These are phyloP conservation scores for Candida chauliodis DNA, from an alignment of 805 yeast species.

Conservation along the genomic window DNA sequence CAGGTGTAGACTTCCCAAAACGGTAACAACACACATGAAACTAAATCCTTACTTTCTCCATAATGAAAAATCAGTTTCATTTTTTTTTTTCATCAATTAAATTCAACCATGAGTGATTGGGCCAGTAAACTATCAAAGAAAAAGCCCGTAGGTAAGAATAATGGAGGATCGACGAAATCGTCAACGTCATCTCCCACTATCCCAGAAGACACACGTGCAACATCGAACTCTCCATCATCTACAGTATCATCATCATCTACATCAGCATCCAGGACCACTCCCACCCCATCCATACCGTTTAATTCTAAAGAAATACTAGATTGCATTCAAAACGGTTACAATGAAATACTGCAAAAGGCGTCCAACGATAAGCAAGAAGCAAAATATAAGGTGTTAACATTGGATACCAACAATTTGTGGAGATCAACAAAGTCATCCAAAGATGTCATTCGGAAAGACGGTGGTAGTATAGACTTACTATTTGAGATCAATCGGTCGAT, in stretches of 20 bases:
- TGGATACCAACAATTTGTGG: constrained; percentile 23
- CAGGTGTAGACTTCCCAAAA: constrained; percentile 2
- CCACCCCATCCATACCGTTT: constrained; percentile 11
- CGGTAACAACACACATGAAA: not conserved
- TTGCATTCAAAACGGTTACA: constrained; percentile 16
- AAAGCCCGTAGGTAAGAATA: not conserved
- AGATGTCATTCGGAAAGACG: constrained; percentile 12
- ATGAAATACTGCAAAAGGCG: constrained; percentile 17
- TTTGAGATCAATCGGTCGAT: constrained; percentile 19
- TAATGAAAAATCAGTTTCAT: not conserved
- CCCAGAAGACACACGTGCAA: not conserved
- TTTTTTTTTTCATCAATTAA: not conserved
- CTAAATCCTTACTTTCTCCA: not conserved
- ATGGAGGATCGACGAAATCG: not conserved
- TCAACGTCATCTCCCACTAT: not conserved
- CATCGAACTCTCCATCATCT: not conserved
- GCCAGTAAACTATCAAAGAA: constrained; percentile 13
- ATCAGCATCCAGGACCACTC: not conserved
- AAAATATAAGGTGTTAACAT: constrained; percentile 16
- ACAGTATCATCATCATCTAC: not conserved
- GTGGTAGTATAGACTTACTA: constrained; percentile 13
- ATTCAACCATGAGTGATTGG: constrained; percentile 16
- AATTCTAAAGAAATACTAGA: constrained; percentile 19
- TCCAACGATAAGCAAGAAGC: constrained; percentile 19
- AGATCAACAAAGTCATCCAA: constrained; percentile 13